Percentiles rank a stretch among this genome's conserved stretches.
phyloP scores from a whole-genome alignment of 495 filamentous ascomycete species.

The Penicillium tannophilum region DNA sequence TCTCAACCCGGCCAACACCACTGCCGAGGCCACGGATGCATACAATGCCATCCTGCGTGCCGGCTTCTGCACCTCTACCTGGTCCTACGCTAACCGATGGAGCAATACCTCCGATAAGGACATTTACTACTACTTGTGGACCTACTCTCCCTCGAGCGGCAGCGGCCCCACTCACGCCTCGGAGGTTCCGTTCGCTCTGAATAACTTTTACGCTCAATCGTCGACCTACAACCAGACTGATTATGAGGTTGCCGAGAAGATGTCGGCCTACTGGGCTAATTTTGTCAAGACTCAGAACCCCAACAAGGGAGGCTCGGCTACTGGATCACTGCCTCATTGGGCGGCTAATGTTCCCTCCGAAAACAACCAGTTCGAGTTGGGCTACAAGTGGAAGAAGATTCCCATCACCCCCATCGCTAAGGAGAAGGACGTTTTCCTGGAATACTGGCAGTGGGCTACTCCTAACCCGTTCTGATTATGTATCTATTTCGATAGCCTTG shows the following conservation, averaged over 20 bases:
- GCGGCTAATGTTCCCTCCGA: neutral
- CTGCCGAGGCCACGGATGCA: neutral
- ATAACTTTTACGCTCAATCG: neutral
- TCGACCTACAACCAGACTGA: neutral
- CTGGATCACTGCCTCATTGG: neutral
- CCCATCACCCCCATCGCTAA: neutral
- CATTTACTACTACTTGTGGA: neutral
- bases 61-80: neutral
- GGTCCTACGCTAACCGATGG: slow-evolving; percentile 2
- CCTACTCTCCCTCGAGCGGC: neutral
- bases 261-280: slow-evolving; percentile 3
- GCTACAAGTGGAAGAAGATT: neutral
- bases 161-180: neutral
- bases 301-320: slow-evolving; percentile 1
- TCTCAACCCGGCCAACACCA: neutral
- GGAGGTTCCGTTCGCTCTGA: neutral
- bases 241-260: neutral
- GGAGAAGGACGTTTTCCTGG: neutral
- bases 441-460: neutral
- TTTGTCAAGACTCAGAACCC: slow-evolving; percentile 4
- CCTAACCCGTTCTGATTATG: too few species aligned
- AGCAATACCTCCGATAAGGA: neutral
- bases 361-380: neutral
- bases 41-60: neutral
- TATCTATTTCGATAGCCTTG: too few species aligned